Base-by-base conservation (phyloP, 108 stramenopile species). In the Aureococcus anophagefferens region DNA sequence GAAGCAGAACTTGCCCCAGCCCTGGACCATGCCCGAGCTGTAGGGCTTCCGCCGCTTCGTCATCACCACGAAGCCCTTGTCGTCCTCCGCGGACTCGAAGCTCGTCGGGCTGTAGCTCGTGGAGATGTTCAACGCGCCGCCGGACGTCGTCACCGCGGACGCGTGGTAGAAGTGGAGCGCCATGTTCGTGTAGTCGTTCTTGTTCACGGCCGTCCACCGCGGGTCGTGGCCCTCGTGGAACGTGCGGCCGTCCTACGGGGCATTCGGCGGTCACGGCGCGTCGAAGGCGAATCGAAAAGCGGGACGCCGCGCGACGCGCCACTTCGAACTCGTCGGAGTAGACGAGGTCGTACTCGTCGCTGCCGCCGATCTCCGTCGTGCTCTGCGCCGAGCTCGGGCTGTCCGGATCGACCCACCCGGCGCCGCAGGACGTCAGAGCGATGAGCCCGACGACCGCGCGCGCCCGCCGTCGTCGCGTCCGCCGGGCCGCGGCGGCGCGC, bases 1-100 rank as follows among this genome's bases (percentile, higher is more conserved):
- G 64, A 91, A 80, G 76, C 93, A 94, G 77, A 94, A 94, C 77
- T 94, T 94, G 71, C 92, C 90, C 93, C 93, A 94, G 30, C 89
- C 83, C 77, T 94, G 93, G 13, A 94, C 69, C 89, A 92, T 90
- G 0, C 80, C 89, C 16, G 86, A 83, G 82, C 89, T 88, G 25
- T 90, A 72, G 72, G 87, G 76, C 78, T 92, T 92, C 69, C 80
- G 77, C 71, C 14, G 25, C 51, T 59, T 59, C 3, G 88, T 87
- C 30, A 75, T 76, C 74, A 82, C 90, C 62, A 81, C 89, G 64
- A 82, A 84, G 37, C 86, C 81, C n/a, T 76, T 87, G n/a, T 87
- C 77, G 77, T 90, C 91, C 71, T 92, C 81, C 77, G 89, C 89
- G 73, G 83, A 77, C 31, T 70, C 78, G 89, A 89, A 92, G 21